Evolutionary conservation across 495 filamentous ascomycete species (phyloP).

Genomic region (Arthonia radiata): DNA sequence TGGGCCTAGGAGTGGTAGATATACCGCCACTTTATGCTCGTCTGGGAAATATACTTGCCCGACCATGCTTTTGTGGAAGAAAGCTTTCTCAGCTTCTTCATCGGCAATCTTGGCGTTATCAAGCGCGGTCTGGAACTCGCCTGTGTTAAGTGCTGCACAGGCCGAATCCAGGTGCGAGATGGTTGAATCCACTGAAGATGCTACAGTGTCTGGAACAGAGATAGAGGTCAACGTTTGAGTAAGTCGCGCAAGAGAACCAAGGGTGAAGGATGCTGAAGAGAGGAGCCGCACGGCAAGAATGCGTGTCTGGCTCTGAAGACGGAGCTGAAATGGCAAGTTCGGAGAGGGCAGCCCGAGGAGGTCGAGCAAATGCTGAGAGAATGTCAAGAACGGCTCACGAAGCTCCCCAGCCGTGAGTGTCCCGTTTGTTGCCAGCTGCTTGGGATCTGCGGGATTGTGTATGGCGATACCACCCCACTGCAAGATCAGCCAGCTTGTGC

Average conservation of each 20-base stretch:
- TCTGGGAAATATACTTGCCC: conserved; percentile 95
- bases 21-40: conserved; percentile 96
- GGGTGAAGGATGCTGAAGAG: conserved; percentile 72
- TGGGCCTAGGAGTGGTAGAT: conserved; percentile 73
- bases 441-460: conserved; percentile 27
- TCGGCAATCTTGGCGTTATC: conserved; percentile 66
- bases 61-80: conserved; percentile 98
- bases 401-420: conserved; percentile 10
- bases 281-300: conserved; percentile 69
- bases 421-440: conserved; percentile 10
- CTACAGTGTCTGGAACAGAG: conserved; percentile 67
- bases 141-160: conserved; percentile 45
- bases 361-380: conserved; percentile 76
- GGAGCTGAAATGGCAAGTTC: conserved; percentile 44
- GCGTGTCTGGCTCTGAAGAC: conserved; percentile 59
- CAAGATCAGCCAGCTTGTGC: conserved; percentile 77
- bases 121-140: conserved; percentile 38
- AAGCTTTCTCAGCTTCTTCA: conserved; percentile 71
- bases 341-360: conserved; percentile 73
- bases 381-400: conserved; percentile 33
- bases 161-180: conserved; percentile 48
- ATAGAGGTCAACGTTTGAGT: conserved; percentile 70
- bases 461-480: conserved; percentile 92
- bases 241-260: conserved; percentile 76
- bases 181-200: conserved; percentile 59